Conservation (phyloP, 2,329 filamentous ascomycete genomes). For the Lizonia empirigonia region DNA sequence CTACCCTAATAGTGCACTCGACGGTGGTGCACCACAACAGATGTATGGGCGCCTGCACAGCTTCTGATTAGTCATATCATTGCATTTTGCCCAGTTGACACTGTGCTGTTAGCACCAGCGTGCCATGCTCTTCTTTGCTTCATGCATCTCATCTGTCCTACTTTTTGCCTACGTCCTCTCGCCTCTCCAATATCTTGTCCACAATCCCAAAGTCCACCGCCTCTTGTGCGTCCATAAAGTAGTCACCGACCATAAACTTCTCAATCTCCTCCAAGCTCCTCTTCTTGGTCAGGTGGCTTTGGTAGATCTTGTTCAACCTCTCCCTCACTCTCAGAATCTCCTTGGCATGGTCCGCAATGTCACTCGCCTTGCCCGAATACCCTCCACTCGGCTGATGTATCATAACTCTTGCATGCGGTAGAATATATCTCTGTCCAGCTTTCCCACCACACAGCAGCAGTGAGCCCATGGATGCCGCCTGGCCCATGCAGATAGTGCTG, state of each 20-base stretch:
- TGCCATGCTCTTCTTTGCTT: not conserved
- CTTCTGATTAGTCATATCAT: not conserved
- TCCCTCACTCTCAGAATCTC: constrained; percentile 88
- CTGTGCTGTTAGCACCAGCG: not conserved
- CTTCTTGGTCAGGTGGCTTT: constrained; percentile 78
- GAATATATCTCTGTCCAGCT: constrained; percentile 80
- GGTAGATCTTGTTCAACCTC: constrained; percentile 90
- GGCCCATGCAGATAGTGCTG: constrained; percentile 91
- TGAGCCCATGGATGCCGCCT: constrained; percentile 93
- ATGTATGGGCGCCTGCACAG: not conserved
- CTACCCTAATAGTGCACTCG: no score
- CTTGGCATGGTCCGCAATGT: constrained; percentile 96
- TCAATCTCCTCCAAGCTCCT: constrained; percentile 83
- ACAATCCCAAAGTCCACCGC: constrained; percentile 89
- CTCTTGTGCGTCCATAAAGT: constrained; percentile 88
- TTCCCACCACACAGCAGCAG: constrained; percentile 86
- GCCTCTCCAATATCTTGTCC: constrained; percentile 79
- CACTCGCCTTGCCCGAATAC: constrained; percentile 69
- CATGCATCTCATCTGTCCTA: constrained; percentile 26
- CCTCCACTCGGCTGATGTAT: constrained; percentile 91
- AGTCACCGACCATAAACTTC: constrained; percentile 95
- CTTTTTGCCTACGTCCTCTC: constrained; percentile 55
- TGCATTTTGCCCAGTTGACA: not conserved
- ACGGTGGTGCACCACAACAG: not conserved
- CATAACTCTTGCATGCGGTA: constrained; percentile 96